Evolutionary conservation across 768 basidiomycete species (phyloP), one percentile per base, ranked within the genome.

Genomic region (Russula virescens): DNA sequence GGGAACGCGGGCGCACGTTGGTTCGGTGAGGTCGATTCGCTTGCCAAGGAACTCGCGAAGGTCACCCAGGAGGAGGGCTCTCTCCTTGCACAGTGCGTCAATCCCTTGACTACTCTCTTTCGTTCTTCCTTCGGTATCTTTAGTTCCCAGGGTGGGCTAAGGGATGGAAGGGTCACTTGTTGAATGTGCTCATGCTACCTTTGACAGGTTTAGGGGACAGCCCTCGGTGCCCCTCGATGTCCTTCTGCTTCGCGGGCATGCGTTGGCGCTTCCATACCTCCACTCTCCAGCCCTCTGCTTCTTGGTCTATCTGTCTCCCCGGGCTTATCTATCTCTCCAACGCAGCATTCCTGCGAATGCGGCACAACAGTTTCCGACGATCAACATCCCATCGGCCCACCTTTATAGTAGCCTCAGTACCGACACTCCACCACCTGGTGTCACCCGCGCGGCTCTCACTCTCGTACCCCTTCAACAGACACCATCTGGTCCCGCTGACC

Each of bases 201-300:
- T 56, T 28, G 21, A 56, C 64, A 65, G 61, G 49, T 0, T 42
- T 46, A 68, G 28, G 71, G 23, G 69, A 75, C 25, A 62, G 68
- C 28, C 74, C 68, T 38, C 40, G 21, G 79, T 81, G 0, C 84
- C 91, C 31, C 78, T 94, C 26, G 91, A 94, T 71, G 83, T 90
- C 23, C 83, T 83, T 71, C 78, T 93, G 28, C 72, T 82, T 54
- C 84, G 87, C 1, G 79, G 79, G 14, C 87, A 88, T 71, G 77
- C 82, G 0, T 75, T 92, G 38, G 88, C 89, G 8, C 73, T 93
- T n/a, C 84, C 87, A 4, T 92, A 88, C 70, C 79, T 91, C 3
- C 75, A 76, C 16, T 79, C 80, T 1, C 87, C 89, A 7, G 85
- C 84, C 0, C 74, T 91, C 55, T 87, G 87, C 10, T 91, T 93